These are phyloP conservation scores for Metschnikowia lachancei DNA, from an alignment of 805 yeast species.

Conservation along the genomic window DNA sequence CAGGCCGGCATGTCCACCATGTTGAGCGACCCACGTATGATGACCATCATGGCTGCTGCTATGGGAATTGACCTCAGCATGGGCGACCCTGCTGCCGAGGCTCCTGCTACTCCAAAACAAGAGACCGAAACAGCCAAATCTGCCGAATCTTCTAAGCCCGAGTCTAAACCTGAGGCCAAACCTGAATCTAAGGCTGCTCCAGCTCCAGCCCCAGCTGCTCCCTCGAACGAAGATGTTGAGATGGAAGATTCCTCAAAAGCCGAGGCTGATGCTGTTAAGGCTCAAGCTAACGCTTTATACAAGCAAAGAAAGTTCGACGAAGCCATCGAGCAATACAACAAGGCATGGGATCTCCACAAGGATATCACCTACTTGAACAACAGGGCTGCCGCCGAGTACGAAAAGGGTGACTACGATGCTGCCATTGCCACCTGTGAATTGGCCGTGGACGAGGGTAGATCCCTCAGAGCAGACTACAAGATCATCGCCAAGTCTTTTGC, in stretches of 20 bases:
- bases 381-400: constrained; percentile 96
- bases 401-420: constrained; percentile 85
- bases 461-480: constrained; percentile 86
- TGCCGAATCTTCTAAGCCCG: constrained; percentile 11
- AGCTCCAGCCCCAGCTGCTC: constrained; percentile 2
- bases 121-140: constrained; percentile 6
- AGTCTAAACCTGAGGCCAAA: constrained; percentile 11
- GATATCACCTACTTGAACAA: constrained; percentile 94
- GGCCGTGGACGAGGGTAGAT: constrained; percentile 90
- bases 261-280: constrained; percentile 69
- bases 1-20: constrained; percentile 66
- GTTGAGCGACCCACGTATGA: constrained; percentile 77
- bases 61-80: constrained; percentile 75
- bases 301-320: constrained; percentile 87
- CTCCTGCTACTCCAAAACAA: constrained; percentile 18
- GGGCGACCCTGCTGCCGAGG: constrained; percentile 18
- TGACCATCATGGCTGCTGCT: constrained; percentile 82
- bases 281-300: constrained; percentile 82
- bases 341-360: constrained; percentile 76
- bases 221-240: constrained; percentile 31
- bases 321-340: constrained; percentile 81
- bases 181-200: constrained; percentile 15
- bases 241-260: constrained; percentile 40
- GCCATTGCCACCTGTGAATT: constrained; percentile 76
- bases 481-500: constrained; percentile 89